These are phyloP conservation scores for Obba rivulosa DNA, from an alignment of 768 basidiomycete genomes.

Conservation along the genomic window DNA sequence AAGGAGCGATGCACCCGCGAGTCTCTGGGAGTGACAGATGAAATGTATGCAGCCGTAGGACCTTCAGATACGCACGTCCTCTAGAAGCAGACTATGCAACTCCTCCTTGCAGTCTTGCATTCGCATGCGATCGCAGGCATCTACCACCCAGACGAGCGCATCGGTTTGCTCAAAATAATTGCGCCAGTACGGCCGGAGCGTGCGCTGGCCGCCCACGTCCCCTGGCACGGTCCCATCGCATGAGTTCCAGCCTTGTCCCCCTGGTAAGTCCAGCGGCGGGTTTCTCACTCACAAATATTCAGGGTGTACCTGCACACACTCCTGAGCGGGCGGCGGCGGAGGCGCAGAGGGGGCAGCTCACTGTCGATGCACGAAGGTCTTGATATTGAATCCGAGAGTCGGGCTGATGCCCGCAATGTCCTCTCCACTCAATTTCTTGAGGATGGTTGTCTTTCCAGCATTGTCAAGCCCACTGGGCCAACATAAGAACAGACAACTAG, in stretches of 20 bases:
- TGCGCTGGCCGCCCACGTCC: constrained; percentile 97
- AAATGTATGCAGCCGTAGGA: background rate
- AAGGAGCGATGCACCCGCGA: constrained; percentile 92
- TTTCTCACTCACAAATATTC: constrained; percentile 61
- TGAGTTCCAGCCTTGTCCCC: background rate
- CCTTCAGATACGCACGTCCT: constrained; percentile 65
- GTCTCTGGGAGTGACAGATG: constrained; percentile 46
- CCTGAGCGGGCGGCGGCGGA: background rate
- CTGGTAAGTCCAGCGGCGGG: background rate
- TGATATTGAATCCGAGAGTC: constrained; percentile 98
- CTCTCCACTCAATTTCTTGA: constrained; percentile 92
- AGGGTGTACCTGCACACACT: constrained; percentile 52
- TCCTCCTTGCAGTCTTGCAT: constrained; percentile 89
- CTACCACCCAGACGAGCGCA: constrained; percentile 97
- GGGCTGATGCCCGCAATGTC: constrained; percentile 86
- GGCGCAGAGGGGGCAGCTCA: constrained; percentile 32
- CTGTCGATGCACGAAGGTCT: constrained; percentile 90
- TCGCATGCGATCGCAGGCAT: constrained; percentile 87
- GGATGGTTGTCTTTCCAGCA: constrained; percentile 96
- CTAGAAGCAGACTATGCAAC: constrained; percentile 76
- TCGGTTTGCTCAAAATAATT: constrained; percentile 99
- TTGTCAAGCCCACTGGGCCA: constrained; percentile 88
- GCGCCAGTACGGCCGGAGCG: constrained; percentile 94
- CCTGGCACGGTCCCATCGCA: constrained; percentile 40
- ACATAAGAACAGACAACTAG: background rate